Evolutionary conservation across 148 eudicot species (phyloP).

Genomic region (Fallopia convolvulus): DNA sequence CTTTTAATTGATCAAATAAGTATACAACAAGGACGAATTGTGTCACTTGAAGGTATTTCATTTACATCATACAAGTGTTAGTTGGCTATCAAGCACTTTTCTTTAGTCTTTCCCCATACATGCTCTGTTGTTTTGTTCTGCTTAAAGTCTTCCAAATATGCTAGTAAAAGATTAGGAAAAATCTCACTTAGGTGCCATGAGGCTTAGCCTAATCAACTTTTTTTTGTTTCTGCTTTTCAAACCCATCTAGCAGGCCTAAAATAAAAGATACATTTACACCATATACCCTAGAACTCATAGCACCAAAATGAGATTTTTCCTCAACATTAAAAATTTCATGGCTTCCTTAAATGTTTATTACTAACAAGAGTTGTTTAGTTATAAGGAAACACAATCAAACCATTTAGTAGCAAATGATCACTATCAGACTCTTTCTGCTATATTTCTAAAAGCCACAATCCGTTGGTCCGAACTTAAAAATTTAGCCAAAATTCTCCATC

Average conservation of each 20-base stretch:
- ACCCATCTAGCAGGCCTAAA: background rate
- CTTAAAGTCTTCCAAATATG: background rate
- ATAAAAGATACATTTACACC: background rate
- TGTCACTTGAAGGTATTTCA: constrained; percentile 59
- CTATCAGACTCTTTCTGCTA: background rate
- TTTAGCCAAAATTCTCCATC: background rate
- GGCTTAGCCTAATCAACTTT: background rate
- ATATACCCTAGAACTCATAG: background rate
- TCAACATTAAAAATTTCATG: background rate
- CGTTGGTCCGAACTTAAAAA: background rate
- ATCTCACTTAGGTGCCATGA: background rate
- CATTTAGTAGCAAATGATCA: background rate
- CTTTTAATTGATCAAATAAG: constrained; percentile 84
- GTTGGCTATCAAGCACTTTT: constrained; percentile 11
- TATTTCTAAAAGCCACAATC: background rate
- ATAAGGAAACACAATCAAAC: background rate
- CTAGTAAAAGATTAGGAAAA: background rate
- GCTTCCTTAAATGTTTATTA: background rate
- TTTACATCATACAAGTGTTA: constrained; percentile 15
- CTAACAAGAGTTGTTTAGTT: background rate
- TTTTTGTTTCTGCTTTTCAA: background rate
- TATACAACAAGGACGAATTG: constrained; percentile 64
- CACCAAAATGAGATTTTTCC: background rate
- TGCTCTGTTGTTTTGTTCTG: background rate
- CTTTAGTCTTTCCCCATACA: background rate